Evolutionary conservation across 73 alveolate genomes (phyloP).

Genomic region (Paramecium tetraurelia): DNA sequence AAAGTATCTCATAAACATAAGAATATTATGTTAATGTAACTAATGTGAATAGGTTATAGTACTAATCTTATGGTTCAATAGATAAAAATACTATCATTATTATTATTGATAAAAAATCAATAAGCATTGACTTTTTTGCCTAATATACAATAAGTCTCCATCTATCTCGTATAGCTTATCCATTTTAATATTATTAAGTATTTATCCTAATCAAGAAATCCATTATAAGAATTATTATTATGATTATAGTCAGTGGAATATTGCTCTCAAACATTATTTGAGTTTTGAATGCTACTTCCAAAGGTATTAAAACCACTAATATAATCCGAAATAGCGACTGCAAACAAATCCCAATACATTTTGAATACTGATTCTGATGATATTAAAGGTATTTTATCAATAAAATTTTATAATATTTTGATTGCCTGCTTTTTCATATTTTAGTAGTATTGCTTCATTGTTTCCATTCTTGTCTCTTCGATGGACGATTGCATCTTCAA

Average conservation of each 20-base stretch:
- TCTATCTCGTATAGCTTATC: conserved; percentile 19
- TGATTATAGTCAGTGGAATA: neutral
- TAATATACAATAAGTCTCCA: neutral
- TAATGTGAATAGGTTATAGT: neutral
- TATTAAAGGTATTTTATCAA: neutral
- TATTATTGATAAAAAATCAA: neutral
- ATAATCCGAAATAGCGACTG: neutral
- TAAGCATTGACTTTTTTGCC: neutral
- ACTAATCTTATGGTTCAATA: neutral
- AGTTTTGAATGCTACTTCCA: neutral
- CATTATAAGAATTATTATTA: neutral
- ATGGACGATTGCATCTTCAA: conserved; percentile 2
- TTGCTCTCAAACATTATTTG: neutral
- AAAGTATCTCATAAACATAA: neutral
- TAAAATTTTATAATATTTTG: neutral
- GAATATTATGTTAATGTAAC: neutral
- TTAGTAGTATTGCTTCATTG: neutral
- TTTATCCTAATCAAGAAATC: neutral
- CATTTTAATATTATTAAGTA: neutral
- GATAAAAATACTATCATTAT: neutral
- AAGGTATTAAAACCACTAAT: neutral
- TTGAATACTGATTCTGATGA: neutral
- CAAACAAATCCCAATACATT: conserved; percentile 30
- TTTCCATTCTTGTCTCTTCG: neutral
- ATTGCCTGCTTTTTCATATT: neutral